Evolutionary conservation across 331 rosid species (phyloP), one percentile per base, ranked within the genome.

Genomic region (Quercus lobata): DNA sequence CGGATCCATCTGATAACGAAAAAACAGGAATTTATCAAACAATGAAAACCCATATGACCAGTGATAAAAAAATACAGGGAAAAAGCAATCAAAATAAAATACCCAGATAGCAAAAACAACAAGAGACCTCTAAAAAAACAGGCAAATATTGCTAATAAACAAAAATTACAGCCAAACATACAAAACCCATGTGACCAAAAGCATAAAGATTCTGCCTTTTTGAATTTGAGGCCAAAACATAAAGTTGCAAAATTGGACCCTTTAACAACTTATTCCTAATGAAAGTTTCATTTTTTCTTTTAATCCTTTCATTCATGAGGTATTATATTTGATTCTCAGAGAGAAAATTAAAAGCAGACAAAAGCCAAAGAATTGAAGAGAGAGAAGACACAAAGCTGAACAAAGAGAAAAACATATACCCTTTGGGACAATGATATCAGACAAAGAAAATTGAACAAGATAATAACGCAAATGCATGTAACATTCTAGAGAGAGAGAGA

Each of bases 1-100:
- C 27, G 77, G 81, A 77, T 83, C 85, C 85, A 80, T 77, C 81
- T 82, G 77, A 46, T 37, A 49, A 21, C 25, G 49, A 41, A 9
- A 73, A 19, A 25, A 34, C 32, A 32, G 17, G 2, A 24, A 25
- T 24, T 27, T 60, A 49, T 49, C 55, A 49, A 49, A 49, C 55
- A 49, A 49, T 14, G 55, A 49, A 49, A 14, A 14, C 18, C 18
- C 55, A 49, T 49, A 15, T 49, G 18, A 49, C 55, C 55, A 49
- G 5, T 49, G 55, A 14, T 49, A 1, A 49, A 49, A 49, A 14
- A 14, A 49, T 11, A 15, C 55, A 49, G 16, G 55, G 55, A 49
- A 49, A 14, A 49, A 14, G 55, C 55, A 49, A 49, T 60, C 30
- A 60, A 22, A 60, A 24, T 60, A 27, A 24, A 10, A 24, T 22